These are phyloP conservation scores for Bretschneidera sinensis DNA, from an alignment of 345 rosid species.

Conservation along the genomic window DNA sequence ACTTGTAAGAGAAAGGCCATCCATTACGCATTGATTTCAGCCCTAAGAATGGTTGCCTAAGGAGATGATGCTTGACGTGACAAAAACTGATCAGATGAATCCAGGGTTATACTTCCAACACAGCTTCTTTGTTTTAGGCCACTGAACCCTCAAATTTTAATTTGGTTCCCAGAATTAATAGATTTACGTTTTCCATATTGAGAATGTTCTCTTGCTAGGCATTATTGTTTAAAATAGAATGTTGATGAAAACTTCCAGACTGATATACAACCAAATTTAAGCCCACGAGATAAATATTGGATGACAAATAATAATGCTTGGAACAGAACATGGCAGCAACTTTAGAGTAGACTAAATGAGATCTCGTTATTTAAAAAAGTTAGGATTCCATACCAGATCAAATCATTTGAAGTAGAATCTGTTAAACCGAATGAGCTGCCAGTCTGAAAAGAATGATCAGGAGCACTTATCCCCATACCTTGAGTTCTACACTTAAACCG, in stretches of 20 bases:
- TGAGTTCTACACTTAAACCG: slow-evolving; percentile 55
- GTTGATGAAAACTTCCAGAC: not conserved
- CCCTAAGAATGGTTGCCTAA: not conserved
- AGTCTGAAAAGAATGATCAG: slow-evolving; percentile 23
- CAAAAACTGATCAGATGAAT: no score
- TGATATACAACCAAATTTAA: not conserved
- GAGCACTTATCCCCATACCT: slow-evolving; percentile 23
- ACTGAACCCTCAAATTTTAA: no score
- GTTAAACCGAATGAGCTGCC: slow-evolving; percentile 19
- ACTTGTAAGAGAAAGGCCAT: no score
- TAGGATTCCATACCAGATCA: slow-evolving; percentile 52
- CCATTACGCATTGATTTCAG: not conserved
- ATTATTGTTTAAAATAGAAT: no score
- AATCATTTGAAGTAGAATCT: slow-evolving; percentile 38
- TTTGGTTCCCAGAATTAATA: no score
- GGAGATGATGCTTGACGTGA: not conserved
- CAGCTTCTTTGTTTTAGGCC: no score
- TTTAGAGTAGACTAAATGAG: not conserved
- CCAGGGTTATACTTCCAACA: no score
- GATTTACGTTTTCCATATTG: no score
- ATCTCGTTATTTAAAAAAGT: not conserved
- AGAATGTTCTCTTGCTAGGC: not conserved
- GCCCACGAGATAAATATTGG: not conserved
- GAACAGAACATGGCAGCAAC: not conserved
- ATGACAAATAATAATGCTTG: not conserved